phyloP scores from a whole-genome alignment of 305 asterid species.

The Solanum aculeatissimum region DNA sequence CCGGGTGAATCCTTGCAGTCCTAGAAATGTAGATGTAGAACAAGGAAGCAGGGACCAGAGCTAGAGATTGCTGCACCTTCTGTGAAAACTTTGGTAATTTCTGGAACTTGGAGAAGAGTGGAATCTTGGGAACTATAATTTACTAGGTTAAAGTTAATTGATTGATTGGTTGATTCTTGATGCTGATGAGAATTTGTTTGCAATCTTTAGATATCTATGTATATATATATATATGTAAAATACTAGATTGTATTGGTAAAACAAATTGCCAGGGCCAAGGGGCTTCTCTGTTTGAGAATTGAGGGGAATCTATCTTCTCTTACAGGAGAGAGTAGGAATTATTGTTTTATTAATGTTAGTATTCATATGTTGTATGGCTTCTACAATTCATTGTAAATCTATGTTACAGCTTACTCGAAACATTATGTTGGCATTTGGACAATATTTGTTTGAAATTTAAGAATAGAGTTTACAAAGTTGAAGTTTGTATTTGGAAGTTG shows the following conservation, averaged over 20 bases:
- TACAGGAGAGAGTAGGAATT: slow-evolving; percentile 22
- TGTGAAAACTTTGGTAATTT: background rate
- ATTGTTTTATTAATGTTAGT: slow-evolving; percentile 1
- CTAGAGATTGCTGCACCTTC: background rate
- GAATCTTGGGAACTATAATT: background rate
- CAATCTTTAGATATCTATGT: background rate
- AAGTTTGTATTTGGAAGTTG: background rate
- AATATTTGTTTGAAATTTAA: background rate
- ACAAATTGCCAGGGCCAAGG: background rate
- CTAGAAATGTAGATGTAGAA: slow-evolving; percentile 44
- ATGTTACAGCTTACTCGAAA: background rate
- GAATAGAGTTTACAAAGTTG: background rate
- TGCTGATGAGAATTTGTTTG: slow-evolving; percentile 12
- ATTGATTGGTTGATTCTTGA: slow-evolving; percentile 57
- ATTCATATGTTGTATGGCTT: background rate
- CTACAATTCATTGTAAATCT: background rate
- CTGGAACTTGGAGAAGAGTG: background rate
- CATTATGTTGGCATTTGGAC: background rate
- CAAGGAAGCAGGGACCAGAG: slow-evolving; percentile 39
- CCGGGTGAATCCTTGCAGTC: slow-evolving; percentile 42
- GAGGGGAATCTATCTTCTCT: slow-evolving; percentile 16
- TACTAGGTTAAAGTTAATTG: slow-evolving; percentile 21
- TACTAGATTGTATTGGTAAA: background rate
- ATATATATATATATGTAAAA: no score
- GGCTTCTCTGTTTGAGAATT: slow-evolving; percentile 45